Evolutionary conservation across 108 stramenopile species (phyloP).

Genomic region (Nitzschia putrida): DNA sequence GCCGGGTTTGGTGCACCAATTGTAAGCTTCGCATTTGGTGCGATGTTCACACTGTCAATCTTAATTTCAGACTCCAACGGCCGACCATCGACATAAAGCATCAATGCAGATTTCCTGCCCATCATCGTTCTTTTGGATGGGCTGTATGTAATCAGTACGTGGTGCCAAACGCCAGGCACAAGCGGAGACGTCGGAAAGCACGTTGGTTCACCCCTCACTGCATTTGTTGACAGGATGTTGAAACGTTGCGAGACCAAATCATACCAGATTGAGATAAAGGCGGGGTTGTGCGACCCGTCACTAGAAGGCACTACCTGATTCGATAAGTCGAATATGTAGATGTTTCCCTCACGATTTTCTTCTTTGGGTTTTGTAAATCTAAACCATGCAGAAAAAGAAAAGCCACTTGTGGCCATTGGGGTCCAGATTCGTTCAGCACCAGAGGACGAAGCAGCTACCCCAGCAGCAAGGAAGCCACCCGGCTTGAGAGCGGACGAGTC

Average conservation of each 20-base stretch:
- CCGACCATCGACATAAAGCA: constrained; percentile 77
- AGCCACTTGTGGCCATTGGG: constrained; percentile 68
- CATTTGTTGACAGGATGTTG: constrained; percentile 70
- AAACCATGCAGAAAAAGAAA: constrained; percentile 81
- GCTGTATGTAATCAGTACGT: constrained; percentile 78
- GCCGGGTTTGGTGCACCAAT: constrained; percentile 82
- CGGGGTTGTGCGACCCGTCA: constrained; percentile 44
- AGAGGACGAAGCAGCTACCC: constrained; percentile 43
- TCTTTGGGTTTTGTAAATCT: constrained; percentile 55
- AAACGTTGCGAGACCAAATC: constrained; percentile 69
- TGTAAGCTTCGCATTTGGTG: constrained; percentile 69
- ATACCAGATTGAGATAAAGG: constrained; percentile 79
- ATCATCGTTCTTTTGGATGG: constrained; percentile 83
- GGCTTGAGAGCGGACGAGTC: constrained; percentile 61
- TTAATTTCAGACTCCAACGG: constrained; percentile 77
- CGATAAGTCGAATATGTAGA: constrained; percentile 79
- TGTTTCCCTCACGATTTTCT: constrained; percentile 53
- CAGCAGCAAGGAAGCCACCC: constrained; percentile 48
- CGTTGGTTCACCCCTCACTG: constrained; percentile 58
- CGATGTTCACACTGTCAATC: constrained; percentile 76
- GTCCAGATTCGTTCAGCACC: constrained; percentile 66
- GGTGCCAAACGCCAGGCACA: constrained; percentile 80
- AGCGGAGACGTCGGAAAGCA: constrained; percentile 83
- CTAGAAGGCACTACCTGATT: constrained; percentile 50
- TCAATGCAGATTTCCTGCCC: constrained; percentile 65